Base-by-base conservation (phyloP, 805 yeast genomes). In the Diddensiella caesifluorescens region DNA sequence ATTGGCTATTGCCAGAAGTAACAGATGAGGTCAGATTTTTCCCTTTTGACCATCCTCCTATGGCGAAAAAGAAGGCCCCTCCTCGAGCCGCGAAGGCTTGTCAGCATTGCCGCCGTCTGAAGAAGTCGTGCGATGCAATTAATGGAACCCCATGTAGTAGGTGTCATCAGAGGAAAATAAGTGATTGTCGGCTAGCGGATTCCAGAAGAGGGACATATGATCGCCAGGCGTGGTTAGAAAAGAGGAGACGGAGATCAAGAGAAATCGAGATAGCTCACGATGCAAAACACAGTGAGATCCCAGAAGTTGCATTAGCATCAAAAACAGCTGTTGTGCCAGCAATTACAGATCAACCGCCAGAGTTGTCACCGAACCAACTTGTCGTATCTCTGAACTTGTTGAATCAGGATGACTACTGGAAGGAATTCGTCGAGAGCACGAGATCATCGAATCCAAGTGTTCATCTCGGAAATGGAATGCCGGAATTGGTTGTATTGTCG, bases 61-160 rank as follows among this genome's bases (percentile, higher is more conserved):
- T 13, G 32, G 9, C 32, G 32, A 19, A 7, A 29, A 29, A 13
- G 12, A n/a, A 7, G 32, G 32, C 16, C n/a, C n/a, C n/a, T n/a
- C n/a, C n/a, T n/a, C 32, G 32, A 6, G 32, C 32, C 7, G 15
- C 32, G 16, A 29, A 29, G 15, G 32, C 32, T 9, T 46, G 49
- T 23, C 26, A 29, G 5, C 21, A 23, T 9, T 46, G 49, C 29
- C 49, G 39, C 23, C 18, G 35, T 4, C 22, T 22, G 13, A 42
- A 43, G 27, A 31, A 42, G 35, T 38, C 40, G 29, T 46, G 49
- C 28, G 49, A 46, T 2, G 20, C 43, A 12, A 29, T 28, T 4
- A 16, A 19, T 9, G 49, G 47, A 4, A 16, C 28, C 10, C 49
- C 49, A 4, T 46, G 49, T 21, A 31, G 45, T 4, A 22, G 47